Base-by-base conservation (phyloP, 768 basidiomycete species). In the Suillus americanus region DNA sequence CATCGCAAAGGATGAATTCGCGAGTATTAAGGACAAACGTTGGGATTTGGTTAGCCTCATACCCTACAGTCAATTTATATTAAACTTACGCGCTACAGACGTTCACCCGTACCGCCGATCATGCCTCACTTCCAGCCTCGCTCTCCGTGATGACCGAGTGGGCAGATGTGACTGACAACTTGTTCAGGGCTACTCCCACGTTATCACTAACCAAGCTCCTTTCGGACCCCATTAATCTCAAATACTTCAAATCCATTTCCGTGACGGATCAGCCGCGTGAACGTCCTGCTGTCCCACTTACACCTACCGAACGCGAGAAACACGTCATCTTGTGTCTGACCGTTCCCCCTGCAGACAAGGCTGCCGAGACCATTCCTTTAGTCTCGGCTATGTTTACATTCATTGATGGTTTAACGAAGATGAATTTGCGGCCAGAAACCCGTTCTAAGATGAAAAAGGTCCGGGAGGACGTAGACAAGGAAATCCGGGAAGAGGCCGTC, bases 61-160 rank as follows among this genome's bases (percentile, higher is more conserved):
- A 33, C 54, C 23, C 50, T 46, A 18, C 5, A 35, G 23, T 59
- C 10, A 66, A 64, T 46, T 68, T 38, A 57, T 12, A 48, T 50
- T 64, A 41, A 40, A 23, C 8, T 51, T 59, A 14, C 51, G n/a
- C 8, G 46, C 30, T 45, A 23, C 73, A 95, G 94, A 91, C 90
- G 0, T 94, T 95, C 76, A 89, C 94, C 20, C 91, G 89, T 72
- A 88, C 91, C 5, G 79, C 85, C 14, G 94, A 95, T 65, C 84
- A 85, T 67, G 57, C 83, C 2, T 74, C 79, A 18, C 78, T 97
- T 30, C 90, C 92, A 3, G 68, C 83, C 0, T 78, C 81, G 23
- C 79, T 90, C 53, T 85, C 88, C 14, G 83, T 94, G 69, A 93
- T 95, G 90, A 89, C 92, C 65, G 95, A 97, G 79, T 92, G 86